Evolutionary conservation across 2,329 filamentous ascomycete species (phyloP).

Genomic region (Bimuria novae-zelandiae): DNA sequence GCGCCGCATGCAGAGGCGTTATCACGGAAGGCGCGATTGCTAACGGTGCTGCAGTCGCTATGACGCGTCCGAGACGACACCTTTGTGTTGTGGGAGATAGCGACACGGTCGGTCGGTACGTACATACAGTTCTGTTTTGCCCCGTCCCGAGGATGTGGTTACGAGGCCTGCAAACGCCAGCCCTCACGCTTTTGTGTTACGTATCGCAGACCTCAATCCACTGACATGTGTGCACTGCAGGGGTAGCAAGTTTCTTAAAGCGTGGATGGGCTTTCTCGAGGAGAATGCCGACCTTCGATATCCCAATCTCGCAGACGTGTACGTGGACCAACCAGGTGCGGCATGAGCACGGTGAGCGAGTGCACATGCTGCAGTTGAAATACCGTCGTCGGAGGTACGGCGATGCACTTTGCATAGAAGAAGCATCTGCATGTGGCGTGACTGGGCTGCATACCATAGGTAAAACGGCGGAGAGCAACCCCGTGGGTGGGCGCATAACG

Average conservation of each 20-base stretch:
- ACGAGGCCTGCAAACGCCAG: not conserved
- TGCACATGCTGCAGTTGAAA: not conserved
- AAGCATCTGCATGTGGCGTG: slow-evolving; percentile 20
- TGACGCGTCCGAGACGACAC: slow-evolving; percentile 92
- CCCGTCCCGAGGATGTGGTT: slow-evolving; percentile 1
- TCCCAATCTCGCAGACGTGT: slow-evolving; percentile 65
- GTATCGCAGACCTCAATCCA: not conserved
- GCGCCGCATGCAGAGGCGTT: slow-evolving; percentile 11
- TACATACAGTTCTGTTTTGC: slow-evolving; percentile 38
- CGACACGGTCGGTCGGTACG: slow-evolving; percentile 87
- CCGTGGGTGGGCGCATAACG: not conserved
- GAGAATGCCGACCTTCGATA: slow-evolving; percentile 89
- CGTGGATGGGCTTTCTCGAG: slow-evolving; percentile 91
- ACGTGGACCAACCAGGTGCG: slow-evolving; percentile 35
- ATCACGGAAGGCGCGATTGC: slow-evolving; percentile 12
- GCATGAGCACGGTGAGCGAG: slow-evolving; percentile 16
- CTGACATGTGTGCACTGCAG: slow-evolving; percentile 50
- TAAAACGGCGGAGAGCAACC: not conserved
- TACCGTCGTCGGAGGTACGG: too few relatives aligned
- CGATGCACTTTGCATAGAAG: not conserved
- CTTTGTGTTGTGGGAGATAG: slow-evolving; percentile 91
- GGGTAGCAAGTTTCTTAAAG: slow-evolving; percentile 81
- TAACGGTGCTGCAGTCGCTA: slow-evolving; percentile 69
- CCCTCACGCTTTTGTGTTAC: slow-evolving; percentile 3
- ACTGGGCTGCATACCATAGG: slow-evolving; percentile 11